Base-by-base conservation (phyloP, 23 red algal genomes). In the Pyropia haitanensis region DNA sequence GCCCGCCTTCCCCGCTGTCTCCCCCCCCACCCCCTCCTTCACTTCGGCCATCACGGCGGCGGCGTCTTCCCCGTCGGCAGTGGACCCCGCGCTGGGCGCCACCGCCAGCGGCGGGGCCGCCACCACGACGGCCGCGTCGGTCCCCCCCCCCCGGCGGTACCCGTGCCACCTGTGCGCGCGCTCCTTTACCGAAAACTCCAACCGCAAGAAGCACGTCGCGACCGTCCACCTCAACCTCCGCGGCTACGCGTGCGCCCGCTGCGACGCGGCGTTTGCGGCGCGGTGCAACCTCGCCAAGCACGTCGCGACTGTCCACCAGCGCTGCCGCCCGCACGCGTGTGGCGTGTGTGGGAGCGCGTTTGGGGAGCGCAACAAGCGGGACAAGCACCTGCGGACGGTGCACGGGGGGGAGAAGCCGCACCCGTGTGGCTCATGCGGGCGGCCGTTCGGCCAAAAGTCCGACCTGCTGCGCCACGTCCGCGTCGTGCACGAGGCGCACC, bases 271-370 rank as follows among this genome's bases (percentile, higher is more conserved):
- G 18, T 84, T 84, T 30, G 67, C 79, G 15, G 67, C 72, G 51
- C 79, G 72, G 52, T 84, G 72, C 51, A 84, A 84, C 39, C 62
- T 84, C n/a, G 74, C 72, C 79, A 84, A 84, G 61, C 79, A 84
- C 60, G 71, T 77, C 1, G n/a, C 65, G 14, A 73, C 64, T 14
- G 71, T 88, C 32, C 82, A 88, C 31, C 68, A 88, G 28, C 62
- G 67, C 8, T 29, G 72, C 18, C 64, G 75, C 19, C 82, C 82
- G n/a, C 75, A 75, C 51, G 56, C 68, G 29, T 88, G 82, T 30
- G 21, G 24, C 10, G 58, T 71, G 63, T 88, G 82, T 12, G 57
- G 57, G 6, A 60, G 29, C 24, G 57, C 24, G 5, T 29, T 60
- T 60, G 24, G 24, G 24, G 29, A 60, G 24, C 24, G 29, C 3